Conservation (phyloP, 352 stramenopile genomes). For the Elongisporangium senticosum region DNA sequence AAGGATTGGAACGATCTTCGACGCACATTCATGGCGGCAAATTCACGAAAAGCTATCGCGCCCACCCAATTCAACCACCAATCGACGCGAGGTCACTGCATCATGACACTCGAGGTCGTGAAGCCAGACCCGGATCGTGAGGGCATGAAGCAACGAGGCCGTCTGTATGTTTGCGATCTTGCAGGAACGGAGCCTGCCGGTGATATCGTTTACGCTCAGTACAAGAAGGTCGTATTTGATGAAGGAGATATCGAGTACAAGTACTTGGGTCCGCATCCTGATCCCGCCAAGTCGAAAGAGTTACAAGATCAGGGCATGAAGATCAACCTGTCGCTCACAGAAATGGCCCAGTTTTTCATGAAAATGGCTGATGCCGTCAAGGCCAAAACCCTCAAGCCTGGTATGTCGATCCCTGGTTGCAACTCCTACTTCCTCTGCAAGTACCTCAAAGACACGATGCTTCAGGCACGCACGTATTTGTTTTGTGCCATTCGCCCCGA, state of each 20-base stretch:
- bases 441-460: constrained; percentile 95
- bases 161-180: constrained; percentile 93
- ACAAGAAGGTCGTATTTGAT: constrained; percentile 90
- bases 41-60: constrained; percentile 90
- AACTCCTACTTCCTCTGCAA: constrained; percentile 96
- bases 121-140: constrained; percentile 89
- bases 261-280: constrained; percentile 83
- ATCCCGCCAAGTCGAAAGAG: constrained; percentile 91
- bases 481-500: constrained; percentile 93
- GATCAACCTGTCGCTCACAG: constrained; percentile 93
- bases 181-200: constrained; percentile 90
- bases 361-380: constrained; percentile 95
- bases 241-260: constrained; percentile 92
- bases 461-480: constrained; percentile 90
- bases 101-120: constrained; percentile 94
- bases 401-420: constrained; percentile 89
- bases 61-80: constrained; percentile 95
- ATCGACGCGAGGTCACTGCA: constrained; percentile 91
- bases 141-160: constrained; percentile 85
- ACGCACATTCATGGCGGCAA: constrained; percentile 87
- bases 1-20: constrained; percentile 93
- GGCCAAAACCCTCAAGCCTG: constrained; percentile 93
- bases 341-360: constrained; percentile 97
- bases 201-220: constrained; percentile 92
- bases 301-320: constrained; percentile 95